Conservation (phyloP, 2,329 filamentous ascomycete genomes). For the Blastomyces gilchristii region DNA sequence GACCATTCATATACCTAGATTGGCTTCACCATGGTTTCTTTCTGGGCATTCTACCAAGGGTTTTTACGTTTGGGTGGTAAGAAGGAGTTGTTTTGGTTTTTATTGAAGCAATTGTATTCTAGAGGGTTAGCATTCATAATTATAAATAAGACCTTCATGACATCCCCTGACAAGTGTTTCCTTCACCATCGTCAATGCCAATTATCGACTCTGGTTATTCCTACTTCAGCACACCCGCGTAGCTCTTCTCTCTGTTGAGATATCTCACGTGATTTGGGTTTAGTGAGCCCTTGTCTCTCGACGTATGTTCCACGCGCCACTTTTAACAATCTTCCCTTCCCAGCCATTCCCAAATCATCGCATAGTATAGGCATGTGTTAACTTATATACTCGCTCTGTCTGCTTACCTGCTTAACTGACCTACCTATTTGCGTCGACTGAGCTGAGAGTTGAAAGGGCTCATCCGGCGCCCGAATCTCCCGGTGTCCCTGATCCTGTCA, state of each 20-base stretch:
- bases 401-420: background rate
- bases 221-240: too few species aligned
- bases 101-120: slow-evolving; percentile 4
- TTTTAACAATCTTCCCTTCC: background rate
- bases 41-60: background rate
- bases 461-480: background rate
- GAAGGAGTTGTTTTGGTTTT: slow-evolving; percentile 1
- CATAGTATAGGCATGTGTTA: background rate
- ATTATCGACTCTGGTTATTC: background rate
- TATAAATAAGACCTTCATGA: background rate
- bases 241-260: too few species aligned
- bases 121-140: slow-evolving; percentile 2
- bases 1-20: background rate
- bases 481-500: background rate
- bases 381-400: background rate
- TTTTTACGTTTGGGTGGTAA: background rate
- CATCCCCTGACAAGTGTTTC: background rate
- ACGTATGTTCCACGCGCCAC: background rate
- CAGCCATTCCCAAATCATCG: background rate
- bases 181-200: background rate
- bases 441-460: background rate
- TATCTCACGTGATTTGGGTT: background rate
- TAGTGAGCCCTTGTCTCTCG: background rate
- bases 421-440: background rate
- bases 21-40: background rate